A percentile compares a stretch with the other conserved stretches of the same genome.
Evolutionary conservation across 2,329 filamentous ascomycete species (phyloP).

Genomic region (Amauroascus niger): DNA sequence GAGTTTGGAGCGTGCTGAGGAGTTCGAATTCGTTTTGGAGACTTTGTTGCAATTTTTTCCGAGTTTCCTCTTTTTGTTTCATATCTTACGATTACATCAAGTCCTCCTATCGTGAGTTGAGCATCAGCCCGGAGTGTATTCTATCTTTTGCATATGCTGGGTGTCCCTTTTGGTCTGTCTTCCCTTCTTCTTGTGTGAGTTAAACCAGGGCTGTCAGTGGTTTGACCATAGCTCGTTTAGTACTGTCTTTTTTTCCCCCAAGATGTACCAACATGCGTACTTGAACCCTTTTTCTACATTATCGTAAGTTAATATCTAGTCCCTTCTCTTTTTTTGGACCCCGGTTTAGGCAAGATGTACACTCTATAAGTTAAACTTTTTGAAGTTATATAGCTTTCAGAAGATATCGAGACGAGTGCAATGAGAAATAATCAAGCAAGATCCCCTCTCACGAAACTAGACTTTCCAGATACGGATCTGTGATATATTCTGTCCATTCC

Average conservation of each 20-base stretch:
- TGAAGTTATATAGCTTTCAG: neutral
- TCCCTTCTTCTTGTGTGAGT: too few species aligned
- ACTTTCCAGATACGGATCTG: too few species aligned
- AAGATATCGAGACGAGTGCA: neutral
- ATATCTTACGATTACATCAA: too few species aligned
- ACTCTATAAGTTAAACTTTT: neutral
- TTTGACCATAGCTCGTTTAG: neutral
- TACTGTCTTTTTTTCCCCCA: neutral
- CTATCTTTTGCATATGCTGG: neutral
- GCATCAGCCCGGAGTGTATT: slow-evolving; percentile 1
- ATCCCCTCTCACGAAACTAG: too few species aligned
- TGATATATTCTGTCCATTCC: too few species aligned
- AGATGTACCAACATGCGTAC: neutral
- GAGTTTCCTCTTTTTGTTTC: neutral
- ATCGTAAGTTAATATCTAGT: neutral
- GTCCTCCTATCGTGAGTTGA: neutral
- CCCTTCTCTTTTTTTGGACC: neutral
- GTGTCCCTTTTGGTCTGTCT: too few species aligned
- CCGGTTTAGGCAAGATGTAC: neutral
- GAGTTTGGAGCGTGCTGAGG: neutral
- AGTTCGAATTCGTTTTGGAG: neutral
- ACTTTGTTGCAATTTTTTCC: neutral
- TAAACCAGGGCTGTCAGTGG: too few species aligned
- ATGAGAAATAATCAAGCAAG: too few species aligned
- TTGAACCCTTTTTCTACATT: neutral